These are phyloP conservation scores for Auricularia cornea DNA, from an alignment of 768 basidiomycete genomes.

Conservation along the genomic window DNA sequence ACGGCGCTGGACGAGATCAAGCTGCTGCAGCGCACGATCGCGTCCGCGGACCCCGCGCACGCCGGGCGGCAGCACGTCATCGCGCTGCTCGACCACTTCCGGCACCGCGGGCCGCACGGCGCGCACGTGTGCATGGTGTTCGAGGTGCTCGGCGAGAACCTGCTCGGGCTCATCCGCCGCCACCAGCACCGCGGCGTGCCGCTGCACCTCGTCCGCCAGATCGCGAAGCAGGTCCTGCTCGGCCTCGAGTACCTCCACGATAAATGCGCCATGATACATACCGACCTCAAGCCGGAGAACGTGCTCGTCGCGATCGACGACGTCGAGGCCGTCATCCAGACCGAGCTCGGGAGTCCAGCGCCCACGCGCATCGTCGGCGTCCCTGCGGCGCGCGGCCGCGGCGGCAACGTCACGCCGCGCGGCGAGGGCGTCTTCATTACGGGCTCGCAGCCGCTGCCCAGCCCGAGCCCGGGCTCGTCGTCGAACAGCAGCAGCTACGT, in stretches of 20 bases:
- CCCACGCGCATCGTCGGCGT: background rate
- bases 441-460: constrained; percentile 78
- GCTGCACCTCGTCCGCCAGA: constrained; percentile 70
- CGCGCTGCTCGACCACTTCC: constrained; percentile 85
- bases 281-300: constrained; percentile 93
- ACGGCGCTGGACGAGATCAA: constrained; percentile 97
- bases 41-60: constrained; percentile 48
- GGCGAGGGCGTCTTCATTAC: constrained; percentile 77
- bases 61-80: constrained; percentile 76
- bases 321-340: constrained; percentile 84
- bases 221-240: constrained; percentile 68
- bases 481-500: constrained; percentile 42
- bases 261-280: constrained; percentile 88
- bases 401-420: constrained; percentile 93
- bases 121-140: constrained; percentile 86
- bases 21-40: constrained; percentile 38
- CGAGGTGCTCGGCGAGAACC: constrained; percentile 74
- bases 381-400: constrained; percentile 45
- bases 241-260: constrained; percentile 90
- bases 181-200: constrained; percentile 82
- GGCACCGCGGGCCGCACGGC: constrained; percentile 59
- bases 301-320: constrained; percentile 94
- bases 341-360: constrained; percentile 43
- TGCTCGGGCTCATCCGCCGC: constrained; percentile 64
- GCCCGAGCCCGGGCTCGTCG: constrained; percentile 65